Evolutionary conservation across 495 filamentous ascomycete species (phyloP), one percentile per base, ranked within the genome.

Genomic region (Gamarada debralockiae): DNA sequence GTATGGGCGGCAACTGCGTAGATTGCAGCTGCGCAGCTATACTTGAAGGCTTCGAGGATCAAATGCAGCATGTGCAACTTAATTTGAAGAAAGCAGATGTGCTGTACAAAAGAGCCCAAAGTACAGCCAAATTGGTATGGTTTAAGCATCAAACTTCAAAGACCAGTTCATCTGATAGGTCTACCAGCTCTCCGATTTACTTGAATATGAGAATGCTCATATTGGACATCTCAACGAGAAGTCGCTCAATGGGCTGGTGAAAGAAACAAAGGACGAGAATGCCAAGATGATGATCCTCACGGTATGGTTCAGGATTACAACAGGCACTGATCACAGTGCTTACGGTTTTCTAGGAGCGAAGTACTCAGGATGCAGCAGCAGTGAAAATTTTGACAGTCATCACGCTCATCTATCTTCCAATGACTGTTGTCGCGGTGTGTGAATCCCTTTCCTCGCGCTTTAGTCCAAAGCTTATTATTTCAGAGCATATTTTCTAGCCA

Each of bases 401-500:
- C 29, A 59, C 52, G 10, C 43, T 59, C 1, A 38, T 59, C 18
- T 59, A 59, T 48, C 42, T 59, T 3, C 56, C 56, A 17, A 40
- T 25, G 3, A 55, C 56, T 8, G 54, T 59, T 36, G 56, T 59
- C 31, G 56, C 56, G 14, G 56, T 58, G 5, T 10, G 41, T 8
- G 9, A 17, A n/a, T 20, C 18, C 37, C 18, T 4, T 15, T 15
- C 37, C 14, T 20, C 18, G 14, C 4, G 6, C 4, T 64, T n/a
- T n/a, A n/a, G n/a, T 3, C 22, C 18, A n/a, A n/a, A 14, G 10
- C 13, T 22, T 5, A 13, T 45, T 25, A 9, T 22, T 4, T 14
- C 8, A 72, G 69, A 66, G 61, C 21, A 69, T 72, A 33, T 72
- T 72, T 33, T 72, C 69, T 2, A 72, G 57, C 1, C 52, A 67